Evolutionary conservation across 2,329 filamentous ascomycete species (phyloP).

Genomic region (Herpotrichia juniperi): DNA sequence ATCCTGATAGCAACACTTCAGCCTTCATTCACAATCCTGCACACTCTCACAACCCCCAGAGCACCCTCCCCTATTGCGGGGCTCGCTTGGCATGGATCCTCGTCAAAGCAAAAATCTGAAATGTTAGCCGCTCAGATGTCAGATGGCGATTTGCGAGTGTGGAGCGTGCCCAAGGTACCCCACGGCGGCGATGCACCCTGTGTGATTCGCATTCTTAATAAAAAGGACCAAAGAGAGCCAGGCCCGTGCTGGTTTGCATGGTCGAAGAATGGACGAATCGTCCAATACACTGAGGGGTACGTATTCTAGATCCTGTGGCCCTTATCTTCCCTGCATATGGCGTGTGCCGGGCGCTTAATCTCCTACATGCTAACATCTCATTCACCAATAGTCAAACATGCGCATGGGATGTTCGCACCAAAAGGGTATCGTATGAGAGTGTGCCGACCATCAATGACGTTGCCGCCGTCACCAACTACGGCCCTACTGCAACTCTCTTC

Average conservation of each 20-base stretch:
- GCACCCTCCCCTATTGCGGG: slow-evolving; percentile 86
- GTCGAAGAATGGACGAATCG: slow-evolving; percentile 96
- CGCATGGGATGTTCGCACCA: slow-evolving; percentile 98
- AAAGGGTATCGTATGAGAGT: slow-evolving; percentile 87
- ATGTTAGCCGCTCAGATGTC: slow-evolving; percentile 94
- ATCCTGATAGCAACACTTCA: slow-evolving; percentile 88
- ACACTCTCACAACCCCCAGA: slow-evolving; percentile 85
- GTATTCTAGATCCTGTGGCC: slow-evolving; percentile 46
- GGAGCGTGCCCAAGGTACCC: slow-evolving; percentile 89
- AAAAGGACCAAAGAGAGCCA: slow-evolving; percentile 72
- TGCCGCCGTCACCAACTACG: slow-evolving; percentile 83
- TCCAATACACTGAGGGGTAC: slow-evolving; percentile 90
- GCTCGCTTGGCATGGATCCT: slow-evolving; percentile 94
- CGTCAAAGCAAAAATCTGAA: slow-evolving; percentile 93
- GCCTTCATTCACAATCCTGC: slow-evolving; percentile 90
- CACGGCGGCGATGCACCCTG: slow-evolving; percentile 75
- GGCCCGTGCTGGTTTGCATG: slow-evolving; percentile 96
- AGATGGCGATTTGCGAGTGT: slow-evolving; percentile 91
- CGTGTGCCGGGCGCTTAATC: slow-evolving; percentile 22
- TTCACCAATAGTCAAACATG: slow-evolving; percentile 71
- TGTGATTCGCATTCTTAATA: slow-evolving; percentile 84
- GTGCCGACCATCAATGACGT: slow-evolving; percentile 86
- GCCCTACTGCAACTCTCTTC: slow-evolving; percentile 88
- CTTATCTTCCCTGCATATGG: slow-evolving; percentile 14
- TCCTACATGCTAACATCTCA: slow-evolving; percentile 27